Base-by-base conservation (phyloP, 176 grass and related monocot genomes). In the Ampelocalamus luodianensis region DNA sequence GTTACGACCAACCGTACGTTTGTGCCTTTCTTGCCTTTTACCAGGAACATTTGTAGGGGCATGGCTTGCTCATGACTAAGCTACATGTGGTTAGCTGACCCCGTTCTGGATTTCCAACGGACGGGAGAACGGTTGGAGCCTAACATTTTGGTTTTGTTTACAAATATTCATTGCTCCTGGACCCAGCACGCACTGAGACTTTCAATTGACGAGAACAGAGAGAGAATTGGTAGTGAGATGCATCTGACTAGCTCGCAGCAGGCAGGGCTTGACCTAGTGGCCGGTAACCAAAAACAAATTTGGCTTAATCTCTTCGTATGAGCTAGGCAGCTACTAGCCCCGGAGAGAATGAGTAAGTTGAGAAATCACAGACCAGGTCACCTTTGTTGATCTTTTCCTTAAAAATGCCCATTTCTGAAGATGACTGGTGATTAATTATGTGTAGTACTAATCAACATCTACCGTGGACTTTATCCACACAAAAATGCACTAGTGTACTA, bases 251-350 rank as follows among this genome's bases (percentile, higher is more conserved):
- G 0, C 3, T 49, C 10, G 1, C 3, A 26, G 75, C 17, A 67
- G 71, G 36, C 71, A 26, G 22, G 84, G 62, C 79, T 82, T 82
- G 85, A 62, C 71, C 71, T 79, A 36, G 74, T 26, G 18, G 50
- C 24, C 14, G 46, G 70, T 69, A 69, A 13, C 43, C 83, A 72
- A 77, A 32, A 53, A 77, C 78, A 53, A 77, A 42, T 71, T 48
- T 89, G 82, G 50, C 65, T 86, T 86, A 71, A 90, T 90, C 72
- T 59, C 73, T 82, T 90, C 72, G 10, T 4, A 5, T 10, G 13
- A 70, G 11, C 43, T 34, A 22, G 42, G 10, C 82, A 20, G 29
- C 10, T 15, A 14, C 6, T 9, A 4, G 13, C 4, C 4, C 5
- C 5, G 7, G 5, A 26, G 32, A 53, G 73, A n/a, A n/a, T 11